A percentile compares a stretch with the other conserved stretches of the same genome.
Conservation (phyloP, 768 basidiomycete species). For the Cystofilobasidium capitatum region DNA sequence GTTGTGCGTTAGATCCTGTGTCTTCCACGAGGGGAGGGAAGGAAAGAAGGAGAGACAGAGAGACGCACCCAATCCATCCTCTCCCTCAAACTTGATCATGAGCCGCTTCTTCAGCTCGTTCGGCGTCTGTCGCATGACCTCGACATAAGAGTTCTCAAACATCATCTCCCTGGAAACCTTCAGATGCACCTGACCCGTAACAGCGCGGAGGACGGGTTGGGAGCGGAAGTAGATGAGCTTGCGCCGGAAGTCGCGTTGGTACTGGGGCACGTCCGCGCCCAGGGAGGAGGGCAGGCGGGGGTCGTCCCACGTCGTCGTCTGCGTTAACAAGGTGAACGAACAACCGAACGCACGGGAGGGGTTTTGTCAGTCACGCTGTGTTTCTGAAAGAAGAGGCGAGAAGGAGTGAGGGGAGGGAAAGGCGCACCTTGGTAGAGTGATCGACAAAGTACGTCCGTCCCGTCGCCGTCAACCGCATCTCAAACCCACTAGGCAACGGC, state of each 20-base stretch:
- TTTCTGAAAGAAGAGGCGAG: not conserved
- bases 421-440: slow-evolving; percentile 62
- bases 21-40: too few relatives aligned
- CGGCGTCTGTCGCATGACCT: slow-evolving; percentile 98
- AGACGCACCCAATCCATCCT: slow-evolving; percentile 67
- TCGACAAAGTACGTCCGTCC: slow-evolving; percentile 73
- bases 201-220: slow-evolving; percentile 93
- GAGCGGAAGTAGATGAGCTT: slow-evolving; percentile 99
- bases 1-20: too few relatives aligned
- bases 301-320: slow-evolving; percentile 99
- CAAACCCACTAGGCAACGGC: slow-evolving; percentile 95
- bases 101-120: slow-evolving; percentile 96
- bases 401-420: not conserved
- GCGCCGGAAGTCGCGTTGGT: slow-evolving; percentile 98
- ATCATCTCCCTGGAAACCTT: slow-evolving; percentile 96
- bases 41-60: too few relatives aligned
- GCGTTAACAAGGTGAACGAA: too few relatives aligned
- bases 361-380: not conserved
- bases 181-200: slow-evolving; percentile 97
- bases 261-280: slow-evolving; percentile 95
- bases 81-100: slow-evolving; percentile 99
- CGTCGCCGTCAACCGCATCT: slow-evolving; percentile 62
- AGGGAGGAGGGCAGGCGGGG: slow-evolving; percentile 81
- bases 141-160: slow-evolving; percentile 98
- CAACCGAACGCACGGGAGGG: slow-evolving; percentile 2